Base-by-base conservation (phyloP, 495 filamentous ascomycete genomes). In the Penicillium desertorum region DNA sequence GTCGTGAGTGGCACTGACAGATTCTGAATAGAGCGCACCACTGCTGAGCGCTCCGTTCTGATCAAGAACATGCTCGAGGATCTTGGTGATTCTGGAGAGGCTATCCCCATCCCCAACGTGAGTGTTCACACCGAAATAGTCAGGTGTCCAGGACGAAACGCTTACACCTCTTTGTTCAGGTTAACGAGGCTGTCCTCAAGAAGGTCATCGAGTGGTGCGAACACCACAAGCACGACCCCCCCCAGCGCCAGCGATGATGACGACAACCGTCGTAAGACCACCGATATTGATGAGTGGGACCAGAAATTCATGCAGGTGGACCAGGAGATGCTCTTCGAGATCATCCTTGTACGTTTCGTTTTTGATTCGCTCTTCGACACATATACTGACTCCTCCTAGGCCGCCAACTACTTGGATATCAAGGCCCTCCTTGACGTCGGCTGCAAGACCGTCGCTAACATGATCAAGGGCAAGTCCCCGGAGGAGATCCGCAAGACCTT, bases 231-330 rank as follows among this genome's bases (percentile, higher is more conserved):
- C 83, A 83, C 65, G 94, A 98, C 71, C 89, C 94, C 94, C 44
- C 82, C 85, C 17, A 79, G 83, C 41, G 79, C 84, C 51, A 90
- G 93, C 50, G 94, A 98, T 51, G 93, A 98, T 58, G 88, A 91
- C 62, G 94, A 98, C 68, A 88, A 83, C 37, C 90, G 95, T 60
- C 96, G 96, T 81, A 96, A 96, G 84, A 95, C 91, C 0, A 97
- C 94, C 20, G 94, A 98, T 51, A 98, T 98, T 65, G 94, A 97
- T 41, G 94, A 98, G 76, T 98, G 94, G 94, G 94, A 98, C 64
- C 94, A 97, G 73, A 98, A 98, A 72, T 98, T 97, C 72, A 98
- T 98, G 94, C 94, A 98, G 75, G 94, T 98, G 9, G 94, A 98
- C 69, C 94, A 98, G 69, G 94, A 98, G 76, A 96, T 98, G 94